Percentiles rank a stretch among this genome's conserved stretches.
phyloP scores from a whole-genome alignment of 2,329 filamentous ascomycete genomes.

The Corinectria fuckeliana region DNA sequence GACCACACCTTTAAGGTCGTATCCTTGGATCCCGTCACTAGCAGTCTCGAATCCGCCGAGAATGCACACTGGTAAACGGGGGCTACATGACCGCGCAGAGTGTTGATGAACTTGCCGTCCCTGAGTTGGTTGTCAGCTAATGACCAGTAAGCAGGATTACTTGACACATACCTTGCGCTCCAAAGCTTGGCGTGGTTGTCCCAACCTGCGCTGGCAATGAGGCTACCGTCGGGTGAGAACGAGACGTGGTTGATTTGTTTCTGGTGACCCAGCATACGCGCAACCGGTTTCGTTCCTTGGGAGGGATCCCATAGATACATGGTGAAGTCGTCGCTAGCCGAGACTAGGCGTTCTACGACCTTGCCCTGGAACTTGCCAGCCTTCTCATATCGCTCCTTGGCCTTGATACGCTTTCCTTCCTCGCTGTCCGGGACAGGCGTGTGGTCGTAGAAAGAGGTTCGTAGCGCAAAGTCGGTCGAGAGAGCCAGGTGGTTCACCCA shows the following conservation, averaged over 20 bases:
- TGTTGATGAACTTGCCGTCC: constrained; percentile 81
- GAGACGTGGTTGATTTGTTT: constrained; percentile 96
- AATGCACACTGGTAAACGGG: constrained; percentile 94
- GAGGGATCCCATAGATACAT: constrained; percentile 95
- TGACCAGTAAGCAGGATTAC: neutral
- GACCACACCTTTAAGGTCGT: constrained; percentile 97
- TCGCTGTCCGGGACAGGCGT: constrained; percentile 70
- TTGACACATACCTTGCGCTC: constrained; percentile 69
- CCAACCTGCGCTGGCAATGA: constrained; percentile 88
- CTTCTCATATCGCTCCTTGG: constrained; percentile 83
- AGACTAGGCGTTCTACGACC: constrained; percentile 83
- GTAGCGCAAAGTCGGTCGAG: constrained; percentile 88
- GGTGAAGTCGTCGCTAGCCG: constrained; percentile 93
- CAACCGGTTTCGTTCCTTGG: constrained; percentile 79
- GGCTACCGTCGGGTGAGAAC: constrained; percentile 87
- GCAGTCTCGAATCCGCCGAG: constrained; percentile 86
- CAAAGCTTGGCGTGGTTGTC: constrained; percentile 96
- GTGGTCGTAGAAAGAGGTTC: constrained; percentile 88
- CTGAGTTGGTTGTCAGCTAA: constrained; percentile 42
- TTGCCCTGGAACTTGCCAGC: constrained; percentile 78
- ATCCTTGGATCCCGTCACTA: constrained; percentile 90
- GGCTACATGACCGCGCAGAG: constrained; percentile 84
- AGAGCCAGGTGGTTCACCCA: constrained; percentile 96
- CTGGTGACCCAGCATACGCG: constrained; percentile 90
- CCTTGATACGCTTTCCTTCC: constrained; percentile 75